Evolutionary conservation across 352 stramenopile genomes (phyloP).

Genomic region (Pythium insidiosum): DNA sequence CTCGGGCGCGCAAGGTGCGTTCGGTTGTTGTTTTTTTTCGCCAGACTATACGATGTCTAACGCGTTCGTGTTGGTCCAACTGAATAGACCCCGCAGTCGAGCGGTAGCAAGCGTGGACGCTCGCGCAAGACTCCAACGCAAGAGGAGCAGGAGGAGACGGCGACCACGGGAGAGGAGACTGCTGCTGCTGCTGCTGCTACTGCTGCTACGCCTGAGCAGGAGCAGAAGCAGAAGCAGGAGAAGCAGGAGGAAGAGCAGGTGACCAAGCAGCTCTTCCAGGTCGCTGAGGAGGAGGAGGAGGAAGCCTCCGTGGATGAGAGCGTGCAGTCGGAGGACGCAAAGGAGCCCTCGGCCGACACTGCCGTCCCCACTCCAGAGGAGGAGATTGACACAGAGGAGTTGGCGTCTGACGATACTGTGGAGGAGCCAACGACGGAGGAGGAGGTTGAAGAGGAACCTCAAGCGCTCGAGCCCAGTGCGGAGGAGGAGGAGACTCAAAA

Average conservation of each 20-base stretch:
- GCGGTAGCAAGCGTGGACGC: conserved; percentile 7
- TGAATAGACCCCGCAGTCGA: neutral
- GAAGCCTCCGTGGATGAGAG: neutral
- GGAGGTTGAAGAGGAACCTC: neutral
- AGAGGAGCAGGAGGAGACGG: conserved; percentile 3
- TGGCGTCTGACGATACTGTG: neutral
- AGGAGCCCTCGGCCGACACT: neutral
- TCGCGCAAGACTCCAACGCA: neutral
- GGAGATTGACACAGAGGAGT: neutral
- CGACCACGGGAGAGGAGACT: neutral
- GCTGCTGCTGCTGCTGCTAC: no score
- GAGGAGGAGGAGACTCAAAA: neutral
- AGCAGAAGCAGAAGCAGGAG: no score
- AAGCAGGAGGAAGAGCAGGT: conserved; percentile 1
- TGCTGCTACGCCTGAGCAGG: no score
- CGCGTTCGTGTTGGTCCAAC: no score
- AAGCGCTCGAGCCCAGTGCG: no score
- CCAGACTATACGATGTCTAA: no score
- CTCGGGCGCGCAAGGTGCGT: neutral
- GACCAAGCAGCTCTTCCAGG: conserved; percentile 16
- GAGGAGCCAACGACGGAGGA: neutral
- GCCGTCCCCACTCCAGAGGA: neutral
- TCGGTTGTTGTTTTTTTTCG: no score
- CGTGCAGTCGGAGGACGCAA: neutral
- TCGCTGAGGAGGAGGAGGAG: neutral